Evolutionary conservation across 805 yeast genomes (phyloP), one percentile per base, ranked within the genome.

Genomic region (Candida endomychidarum): DNA sequence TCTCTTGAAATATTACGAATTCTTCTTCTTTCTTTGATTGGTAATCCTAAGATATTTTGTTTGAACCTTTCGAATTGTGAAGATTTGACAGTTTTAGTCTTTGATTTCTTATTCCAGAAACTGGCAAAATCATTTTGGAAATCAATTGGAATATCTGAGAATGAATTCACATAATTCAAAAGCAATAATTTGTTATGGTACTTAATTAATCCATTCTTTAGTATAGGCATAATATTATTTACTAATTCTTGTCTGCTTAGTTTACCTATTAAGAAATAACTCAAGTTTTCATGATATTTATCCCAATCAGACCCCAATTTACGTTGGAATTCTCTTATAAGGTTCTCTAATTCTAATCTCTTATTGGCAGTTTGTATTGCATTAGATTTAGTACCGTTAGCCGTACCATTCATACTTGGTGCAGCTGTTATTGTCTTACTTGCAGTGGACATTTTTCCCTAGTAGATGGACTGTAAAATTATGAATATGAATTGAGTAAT

Each of bases 301-400:
- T 83, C 91, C 99, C 99, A 91, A 38, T 78, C 77, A 32, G 74
- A 68, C 2, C 96, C 97, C 43, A 91, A 61, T 44, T 75, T 72
- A 38, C 73, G 73, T 48, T 86, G 90, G 46, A 93, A 78, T 40
- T 84, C 87, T 25, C 76, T 72, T 54, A 90, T 86, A 42, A 89
- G 68, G 12, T 48, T 45, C 46, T 66, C 72, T 21, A 70, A 51
- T 37, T 68, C 70, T 25, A 53, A 48, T 24, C 71, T 46, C 39
- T 63, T 61, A 34, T 24, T 34, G 9, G 17, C 22, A n/a, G 17
- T 10, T 8, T 34, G 12, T 4, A 22, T 10, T 34, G 43, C 27
- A 21, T n/a, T 19, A 17, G 19, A 8, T 12, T 32, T 32, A 8
- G 27, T 19, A 25, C 28, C 39, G 16, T 26, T 32, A n/a, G 27